These are phyloP conservation scores for Penicillium rolfsii DNA, from an alignment of 2,329 filamentous ascomycete genomes.

Conservation along the genomic window DNA sequence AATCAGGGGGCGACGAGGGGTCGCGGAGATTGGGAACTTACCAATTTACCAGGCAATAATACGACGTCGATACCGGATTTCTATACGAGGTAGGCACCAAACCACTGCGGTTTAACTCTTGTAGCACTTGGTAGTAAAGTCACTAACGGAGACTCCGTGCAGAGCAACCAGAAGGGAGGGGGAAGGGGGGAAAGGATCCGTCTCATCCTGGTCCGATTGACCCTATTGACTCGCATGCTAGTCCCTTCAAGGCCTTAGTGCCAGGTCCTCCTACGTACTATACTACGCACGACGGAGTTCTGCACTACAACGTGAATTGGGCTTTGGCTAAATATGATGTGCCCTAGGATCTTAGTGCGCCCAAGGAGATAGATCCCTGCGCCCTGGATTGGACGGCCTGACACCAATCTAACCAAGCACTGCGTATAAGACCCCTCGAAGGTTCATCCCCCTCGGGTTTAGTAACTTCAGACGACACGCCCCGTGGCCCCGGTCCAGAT, in stretches of 20 bases:
- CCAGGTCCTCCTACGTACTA: neutral
- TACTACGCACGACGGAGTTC: neutral
- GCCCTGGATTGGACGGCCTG: conserved; percentile 21
- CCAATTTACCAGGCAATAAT: neutral
- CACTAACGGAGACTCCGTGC: neutral
- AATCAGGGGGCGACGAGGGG: conserved; percentile 4
- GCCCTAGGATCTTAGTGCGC: neutral
- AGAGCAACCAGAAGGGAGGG: conserved; percentile 1
- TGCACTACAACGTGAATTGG: neutral
- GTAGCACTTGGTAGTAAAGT: neutral
- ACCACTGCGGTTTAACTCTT: neutral
- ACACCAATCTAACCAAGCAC: neutral
- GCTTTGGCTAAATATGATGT: neutral
- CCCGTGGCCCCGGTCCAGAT: neutral
- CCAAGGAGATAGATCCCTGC: conserved; percentile 14
- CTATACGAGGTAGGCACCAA: neutral
- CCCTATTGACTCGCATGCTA: neutral
- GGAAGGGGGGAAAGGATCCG: neutral
- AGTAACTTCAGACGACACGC: conserved; percentile 1
- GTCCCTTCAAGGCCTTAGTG: conserved; percentile 3
- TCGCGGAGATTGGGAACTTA: conserved; percentile 13
- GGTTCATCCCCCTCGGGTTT: conserved; percentile 7
- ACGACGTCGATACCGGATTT: neutral
- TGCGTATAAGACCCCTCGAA: neutral
- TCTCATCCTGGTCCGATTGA: neutral